Evolutionary conservation across 768 basidiomycete species (phyloP), one percentile per base, ranked within the genome.

Genomic region (Podaxis sp.): DNA sequence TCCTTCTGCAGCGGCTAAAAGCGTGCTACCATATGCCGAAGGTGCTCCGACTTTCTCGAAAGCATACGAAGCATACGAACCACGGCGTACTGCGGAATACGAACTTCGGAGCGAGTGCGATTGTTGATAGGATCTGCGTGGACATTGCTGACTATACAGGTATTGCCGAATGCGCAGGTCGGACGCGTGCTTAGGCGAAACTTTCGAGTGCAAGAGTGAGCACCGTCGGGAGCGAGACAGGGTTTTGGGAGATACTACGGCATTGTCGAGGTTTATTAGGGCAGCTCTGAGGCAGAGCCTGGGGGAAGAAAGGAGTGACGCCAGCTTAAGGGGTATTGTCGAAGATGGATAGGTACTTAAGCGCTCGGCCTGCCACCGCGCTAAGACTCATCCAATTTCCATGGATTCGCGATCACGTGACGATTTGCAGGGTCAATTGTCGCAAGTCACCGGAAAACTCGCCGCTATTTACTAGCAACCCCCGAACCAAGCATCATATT

Each of bases 1-100:
- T 53, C 66, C 67, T 61, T 79, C 77, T 9, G 77, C 76, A 13
- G 73, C 75, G 13, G 24, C 24, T 17, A 59, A 50, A 25, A 37
- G n/a, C 5, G 13, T 17, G 33, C 11, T 15, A 7, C 25, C 24
- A n/a, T 9, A 38, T 24, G 54, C 19, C 37, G 33, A 55, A 6
- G 36, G 36, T 11, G 7, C 12, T 40, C 13, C 13, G 11, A 7
- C 36, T 12, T 40, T 59, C 24, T 33, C 7, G 2, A 22, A n/a
- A 52, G 36, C 9, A 59, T 57, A 38, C 15, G 37, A 29, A 15
- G 51, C 24, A 52, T 29, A 29, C 17, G 40, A 36, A 3, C 36
- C 17, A 2, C 7, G 17, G n/a, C 33, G 41, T 22, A n/a, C 53
- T 5, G 29, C 61, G 2, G 61, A 50, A 24, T 47, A 22, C 17